Evolutionary conservation across 192 early-diverging fungal species (phyloP).

Genomic region (Glomus cerebriforme): DNA sequence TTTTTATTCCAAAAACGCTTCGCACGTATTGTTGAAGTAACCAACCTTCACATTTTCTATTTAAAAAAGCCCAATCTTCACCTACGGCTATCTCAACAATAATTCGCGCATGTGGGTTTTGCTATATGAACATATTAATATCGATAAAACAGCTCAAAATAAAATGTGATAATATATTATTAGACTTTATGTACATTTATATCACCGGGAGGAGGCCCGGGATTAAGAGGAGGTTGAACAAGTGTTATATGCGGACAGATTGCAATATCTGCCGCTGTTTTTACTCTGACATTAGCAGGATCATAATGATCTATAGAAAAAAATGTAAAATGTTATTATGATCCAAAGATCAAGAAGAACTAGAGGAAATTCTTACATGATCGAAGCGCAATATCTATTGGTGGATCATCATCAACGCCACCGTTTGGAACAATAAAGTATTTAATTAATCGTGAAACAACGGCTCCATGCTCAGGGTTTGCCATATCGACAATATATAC

Average conservation of each 20-base stretch:
- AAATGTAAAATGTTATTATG: slow-evolving; percentile 12
- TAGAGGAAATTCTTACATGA: slow-evolving; percentile 25
- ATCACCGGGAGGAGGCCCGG: slow-evolving; percentile 23
- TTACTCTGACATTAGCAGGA: slow-evolving; percentile 2
- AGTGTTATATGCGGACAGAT: slow-evolving; percentile 8
- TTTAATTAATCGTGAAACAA: neutral
- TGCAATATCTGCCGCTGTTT: slow-evolving; percentile 8
- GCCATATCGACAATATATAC: slow-evolving; percentile 29
- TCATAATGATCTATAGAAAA: slow-evolving; percentile 26
- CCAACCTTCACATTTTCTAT: slow-evolving; percentile 17
- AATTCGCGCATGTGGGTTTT: slow-evolving; percentile 15
- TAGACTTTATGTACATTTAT: slow-evolving; percentile 21
- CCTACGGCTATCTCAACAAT: slow-evolving; percentile 8
- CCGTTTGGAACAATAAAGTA: slow-evolving; percentile 23
- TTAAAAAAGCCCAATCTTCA: slow-evolving; percentile 2
- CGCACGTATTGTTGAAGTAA: slow-evolving; percentile 5
- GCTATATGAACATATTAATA: slow-evolving; percentile 20
- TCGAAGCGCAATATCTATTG: slow-evolving; percentile 4
- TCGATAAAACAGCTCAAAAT: slow-evolving; percentile 16
- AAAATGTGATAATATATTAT: slow-evolving; percentile 27
- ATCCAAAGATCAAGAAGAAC: slow-evolving; percentile 29
- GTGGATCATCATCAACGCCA: slow-evolving; percentile 1
- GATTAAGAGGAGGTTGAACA: slow-evolving; percentile 11
- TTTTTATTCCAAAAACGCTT: slow-evolving; percentile 13
- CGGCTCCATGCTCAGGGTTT: neutral